A percentile compares a stretch with the other conserved stretches of the same genome.
phyloP scores from a whole-genome alignment of 208 protist genomes.

The Leishmania aethiopica region DNA sequence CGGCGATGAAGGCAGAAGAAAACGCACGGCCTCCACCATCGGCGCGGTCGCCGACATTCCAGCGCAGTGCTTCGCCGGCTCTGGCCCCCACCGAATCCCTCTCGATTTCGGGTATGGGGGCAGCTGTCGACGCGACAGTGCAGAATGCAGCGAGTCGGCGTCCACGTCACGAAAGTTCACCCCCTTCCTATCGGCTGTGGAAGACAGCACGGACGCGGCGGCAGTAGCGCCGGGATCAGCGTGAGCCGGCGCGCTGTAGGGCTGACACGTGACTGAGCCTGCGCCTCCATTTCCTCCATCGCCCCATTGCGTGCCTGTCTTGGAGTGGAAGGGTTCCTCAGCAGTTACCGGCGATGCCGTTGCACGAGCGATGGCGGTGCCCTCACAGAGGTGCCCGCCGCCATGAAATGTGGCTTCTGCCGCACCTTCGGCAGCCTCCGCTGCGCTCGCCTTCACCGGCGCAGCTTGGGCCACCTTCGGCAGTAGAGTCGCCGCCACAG shows the following conservation, averaged over 20 bases:
- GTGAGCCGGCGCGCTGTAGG: background rate
- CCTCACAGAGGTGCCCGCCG: background rate
- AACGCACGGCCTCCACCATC: background rate
- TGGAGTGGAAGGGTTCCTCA: background rate
- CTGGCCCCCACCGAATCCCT: background rate
- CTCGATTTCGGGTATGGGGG: background rate
- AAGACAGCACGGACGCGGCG: background rate
- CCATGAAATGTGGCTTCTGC: background rate
- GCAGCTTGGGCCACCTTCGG: conserved; percentile 6
- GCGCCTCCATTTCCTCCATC: background rate
- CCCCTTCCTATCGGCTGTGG: background rate
- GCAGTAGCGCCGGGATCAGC: background rate
- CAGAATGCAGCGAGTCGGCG: background rate
- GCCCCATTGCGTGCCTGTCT: too few relatives aligned
- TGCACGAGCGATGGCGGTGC: background rate
- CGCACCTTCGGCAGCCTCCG: background rate
- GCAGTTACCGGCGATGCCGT: background rate
- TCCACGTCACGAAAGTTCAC: background rate
- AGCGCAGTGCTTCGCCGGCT: background rate
- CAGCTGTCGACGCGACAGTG: background rate
- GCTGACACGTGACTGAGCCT: background rate
- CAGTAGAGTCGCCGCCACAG: conserved; percentile 13
- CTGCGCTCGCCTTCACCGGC: background rate
- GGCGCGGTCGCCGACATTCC: background rate
- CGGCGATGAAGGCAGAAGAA: background rate